phyloP scores from a whole-genome alignment of 768 basidiomycete genomes.

The Filobasidium floriforme region DNA sequence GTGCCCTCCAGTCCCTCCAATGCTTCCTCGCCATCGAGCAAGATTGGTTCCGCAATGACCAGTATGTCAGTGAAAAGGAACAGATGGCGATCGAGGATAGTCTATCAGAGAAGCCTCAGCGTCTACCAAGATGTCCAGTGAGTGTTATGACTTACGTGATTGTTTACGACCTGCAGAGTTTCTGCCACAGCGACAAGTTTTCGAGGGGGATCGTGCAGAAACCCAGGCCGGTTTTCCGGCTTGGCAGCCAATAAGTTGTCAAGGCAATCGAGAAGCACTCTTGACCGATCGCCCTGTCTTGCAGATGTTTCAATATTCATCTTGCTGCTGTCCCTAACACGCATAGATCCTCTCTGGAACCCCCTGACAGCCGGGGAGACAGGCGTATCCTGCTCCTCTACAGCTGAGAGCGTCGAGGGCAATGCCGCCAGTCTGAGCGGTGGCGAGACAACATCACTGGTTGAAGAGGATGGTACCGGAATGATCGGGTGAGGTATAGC shows the following conservation, averaged over 20 bases:
- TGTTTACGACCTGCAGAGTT: conserved; percentile 86
- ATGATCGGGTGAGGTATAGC: not conserved
- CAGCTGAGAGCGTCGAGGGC: not conserved
- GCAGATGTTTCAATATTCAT: conserved; percentile 7
- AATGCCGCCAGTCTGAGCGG: not conserved
- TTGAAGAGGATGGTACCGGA: not conserved
- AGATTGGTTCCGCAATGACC: conserved; percentile 81
- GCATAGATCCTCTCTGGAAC: not conserved
- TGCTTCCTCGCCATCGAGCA: conserved; percentile 48
- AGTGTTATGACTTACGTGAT: conserved; percentile 42
- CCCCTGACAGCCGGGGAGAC: conserved; percentile 2
- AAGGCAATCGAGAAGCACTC: conserved; percentile 19
- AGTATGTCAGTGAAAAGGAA: conserved; percentile 96
- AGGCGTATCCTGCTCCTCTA: conserved; percentile 16
- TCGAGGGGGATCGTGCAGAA: conserved; percentile 76
- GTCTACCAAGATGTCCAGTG: not conserved
- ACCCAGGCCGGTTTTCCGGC: conserved; percentile 49
- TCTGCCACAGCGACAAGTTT: conserved; percentile 76
- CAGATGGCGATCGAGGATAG: conserved; percentile 88
- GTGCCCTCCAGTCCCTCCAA: conserved; percentile 55
- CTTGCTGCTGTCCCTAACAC: conserved; percentile 18
- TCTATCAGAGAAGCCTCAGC: conserved; percentile 49
- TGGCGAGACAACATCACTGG: not conserved
- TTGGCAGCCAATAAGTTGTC: conserved; percentile 37
- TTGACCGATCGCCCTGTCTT: not conserved